phyloP scores from a whole-genome alignment of 306 rosid species.

The Delonix regia region DNA sequence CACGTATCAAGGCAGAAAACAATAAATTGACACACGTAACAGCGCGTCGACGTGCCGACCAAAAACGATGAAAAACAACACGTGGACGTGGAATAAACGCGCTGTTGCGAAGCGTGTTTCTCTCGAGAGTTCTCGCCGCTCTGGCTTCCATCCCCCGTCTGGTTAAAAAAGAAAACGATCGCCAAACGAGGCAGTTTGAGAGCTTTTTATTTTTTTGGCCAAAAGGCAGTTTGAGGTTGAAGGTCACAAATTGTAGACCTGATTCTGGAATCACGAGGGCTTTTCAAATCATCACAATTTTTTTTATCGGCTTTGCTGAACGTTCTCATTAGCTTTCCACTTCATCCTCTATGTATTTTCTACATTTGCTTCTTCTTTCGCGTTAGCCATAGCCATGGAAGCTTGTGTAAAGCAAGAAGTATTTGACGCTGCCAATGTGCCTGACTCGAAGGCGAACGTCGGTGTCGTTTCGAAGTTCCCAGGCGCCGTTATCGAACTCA shows the following conservation, averaged over 20 bases:
- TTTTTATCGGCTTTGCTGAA: not conserved
- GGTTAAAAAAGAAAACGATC: not conserved
- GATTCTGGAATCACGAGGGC: not conserved
- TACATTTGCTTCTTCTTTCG: no score
- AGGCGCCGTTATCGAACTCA: conserved; percentile 55
- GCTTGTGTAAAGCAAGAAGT: conserved; percentile 54
- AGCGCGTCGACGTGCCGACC: no score
- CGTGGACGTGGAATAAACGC: no score
- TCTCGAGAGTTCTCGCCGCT: not conserved
- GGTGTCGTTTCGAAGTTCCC: conserved; percentile 13
- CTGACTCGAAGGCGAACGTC: not conserved
- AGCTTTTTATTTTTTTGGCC: no score
- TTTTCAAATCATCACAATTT: no score
- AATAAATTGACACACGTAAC: no score
- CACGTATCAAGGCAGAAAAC: no score
- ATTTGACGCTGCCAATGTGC: conserved; percentile 1
- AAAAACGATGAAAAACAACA: no score
- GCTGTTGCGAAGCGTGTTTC: no score
- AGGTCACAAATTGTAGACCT: not conserved
- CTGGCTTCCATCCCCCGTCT: not conserved
- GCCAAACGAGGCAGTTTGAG: not conserved
- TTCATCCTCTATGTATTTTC: not conserved
- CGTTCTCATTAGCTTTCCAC: not conserved
- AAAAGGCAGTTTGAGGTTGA: not conserved
- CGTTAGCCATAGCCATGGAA: conserved; percentile 46